Base-by-base conservation (phyloP, 495 filamentous ascomycete species). In the Cercophora newfieldiana region DNA sequence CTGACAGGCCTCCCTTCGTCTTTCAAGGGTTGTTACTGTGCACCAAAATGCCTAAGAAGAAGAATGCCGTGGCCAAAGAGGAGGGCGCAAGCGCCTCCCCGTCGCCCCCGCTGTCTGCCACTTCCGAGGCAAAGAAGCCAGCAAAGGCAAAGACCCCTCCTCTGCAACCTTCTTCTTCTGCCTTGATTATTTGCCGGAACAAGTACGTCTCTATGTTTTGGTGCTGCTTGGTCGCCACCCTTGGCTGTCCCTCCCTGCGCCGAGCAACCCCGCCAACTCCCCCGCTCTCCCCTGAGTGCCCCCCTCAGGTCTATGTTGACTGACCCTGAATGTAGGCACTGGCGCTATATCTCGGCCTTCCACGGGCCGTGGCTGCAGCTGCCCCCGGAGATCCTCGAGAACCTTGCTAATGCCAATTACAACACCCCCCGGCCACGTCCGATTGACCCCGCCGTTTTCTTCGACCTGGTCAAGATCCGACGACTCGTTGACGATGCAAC, bases 311-410 rank as follows among this genome's bases (percentile, higher is more conserved):
- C 12, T 8, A 18, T 48, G 14, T 21, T 31, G 29, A 51, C 68
- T 71, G 55, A 71, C 63, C 6, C 5, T 51, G 19, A 2, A n/a
- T 21, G 4, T 30, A 93, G 90, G 70, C 90, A 93, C 78, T 93
- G 90, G 90, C 84, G 87, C 50, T 91, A 92, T 73, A 94, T 94
- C 60, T 92, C 90, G 21, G 87, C 90, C 57, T 94, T 91, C 70
- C 91, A 94, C 73, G 91, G 91, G 18, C 90, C 90, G 66, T 94
- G 91, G 91, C 86, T 93, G n/a, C 90, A 94, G 75, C 79, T 94
- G 30, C 90, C 91, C n/a, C 85, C 86, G 66, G 91, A 93, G 77
- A 83, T 92, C 60, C 87, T 94, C 75, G 90, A 91, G 71, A 87
- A 84, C 16, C 85, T 94, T 51, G 91, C 91, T 16, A 85, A 91